These are phyloP conservation scores for Plasmodium gonderi DNA, from an alignment of 169 alveolate genomes.

Conservation along the genomic window DNA sequence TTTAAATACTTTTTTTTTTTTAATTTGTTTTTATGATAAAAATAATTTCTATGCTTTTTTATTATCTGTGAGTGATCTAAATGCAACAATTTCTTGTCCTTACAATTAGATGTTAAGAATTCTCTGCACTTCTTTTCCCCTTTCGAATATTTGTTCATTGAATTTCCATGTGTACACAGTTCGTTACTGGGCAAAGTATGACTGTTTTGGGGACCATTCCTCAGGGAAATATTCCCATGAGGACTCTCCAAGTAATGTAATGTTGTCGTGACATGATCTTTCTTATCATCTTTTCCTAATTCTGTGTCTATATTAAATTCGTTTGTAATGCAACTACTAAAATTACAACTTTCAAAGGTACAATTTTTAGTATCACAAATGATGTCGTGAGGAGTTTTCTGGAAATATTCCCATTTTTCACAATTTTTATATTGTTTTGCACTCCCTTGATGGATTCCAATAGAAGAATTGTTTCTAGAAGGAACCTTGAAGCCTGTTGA, in stretches of 20 bases:
- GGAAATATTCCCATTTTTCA: background rate
- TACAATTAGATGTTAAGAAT: background rate
- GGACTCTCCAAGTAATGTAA: background rate
- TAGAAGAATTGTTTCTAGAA: background rate
- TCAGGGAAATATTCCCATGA: background rate
- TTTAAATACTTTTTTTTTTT: conserved; percentile 5
- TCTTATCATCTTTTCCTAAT: background rate
- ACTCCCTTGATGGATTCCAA: background rate
- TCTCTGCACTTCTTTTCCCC: background rate
- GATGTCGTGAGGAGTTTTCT: background rate
- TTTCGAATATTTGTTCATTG: background rate
- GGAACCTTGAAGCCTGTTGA: background rate
- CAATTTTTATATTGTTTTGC: background rate
- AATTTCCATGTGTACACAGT: background rate
- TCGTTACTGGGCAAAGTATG: background rate
- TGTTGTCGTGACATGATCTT: background rate
- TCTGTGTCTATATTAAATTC: background rate
- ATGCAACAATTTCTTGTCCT: background rate
- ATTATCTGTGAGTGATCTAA: background rate
- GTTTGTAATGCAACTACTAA: background rate
- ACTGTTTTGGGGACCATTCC: background rate
- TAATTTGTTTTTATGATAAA: background rate
- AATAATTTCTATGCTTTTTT: background rate
- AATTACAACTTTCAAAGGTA: background rate
- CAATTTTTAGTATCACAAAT: background rate